Conservation (phyloP, 2,329 filamentous ascomycete genomes). For the Pseudogymnoascus pannorum region DNA sequence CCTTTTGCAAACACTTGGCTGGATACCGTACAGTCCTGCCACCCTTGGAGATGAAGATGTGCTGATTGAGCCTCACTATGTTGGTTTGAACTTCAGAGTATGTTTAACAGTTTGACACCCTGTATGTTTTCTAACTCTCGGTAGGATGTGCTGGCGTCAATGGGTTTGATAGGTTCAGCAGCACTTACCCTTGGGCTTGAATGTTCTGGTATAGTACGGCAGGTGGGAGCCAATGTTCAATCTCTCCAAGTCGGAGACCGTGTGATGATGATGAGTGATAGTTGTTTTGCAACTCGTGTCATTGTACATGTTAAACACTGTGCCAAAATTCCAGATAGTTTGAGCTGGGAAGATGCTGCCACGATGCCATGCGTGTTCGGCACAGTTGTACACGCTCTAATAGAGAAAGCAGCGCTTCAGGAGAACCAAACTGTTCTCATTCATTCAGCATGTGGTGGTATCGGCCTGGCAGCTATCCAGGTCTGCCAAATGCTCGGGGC, state of each 20-base stretch:
- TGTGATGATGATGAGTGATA: slow-evolving; percentile 14
- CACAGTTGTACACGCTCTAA: neutral
- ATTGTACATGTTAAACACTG: slow-evolving; percentile 1
- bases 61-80: slow-evolving; percentile 11
- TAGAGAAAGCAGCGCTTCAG: neutral
- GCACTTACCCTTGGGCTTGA: slow-evolving; percentile 27
- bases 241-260: slow-evolving; percentile 21
- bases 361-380: slow-evolving; percentile 34
- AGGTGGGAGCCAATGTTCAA: slow-evolving; percentile 22
- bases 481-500: slow-evolving; percentile 25
- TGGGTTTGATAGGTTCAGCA: slow-evolving; percentile 20
- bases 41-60: slow-evolving; percentile 11
- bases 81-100: slow-evolving; percentile 22
- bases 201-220: slow-evolving; percentile 16
- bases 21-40: slow-evolving; percentile 9
- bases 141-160: slow-evolving; percentile 14
- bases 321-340: slow-evolving; percentile 30
- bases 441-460: slow-evolving; percentile 21
- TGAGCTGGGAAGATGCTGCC: slow-evolving; percentile 34
- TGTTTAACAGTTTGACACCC: neutral
- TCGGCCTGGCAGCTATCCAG: slow-evolving; percentile 27
- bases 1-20: slow-evolving; percentile 16
- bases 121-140: neutral
- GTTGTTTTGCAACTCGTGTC: slow-evolving; percentile 11
- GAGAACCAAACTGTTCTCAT: slow-evolving; percentile 21